Base-by-base conservation (phyloP, 1,284 basidiomycete species). In the Puccinia polysora region DNA sequence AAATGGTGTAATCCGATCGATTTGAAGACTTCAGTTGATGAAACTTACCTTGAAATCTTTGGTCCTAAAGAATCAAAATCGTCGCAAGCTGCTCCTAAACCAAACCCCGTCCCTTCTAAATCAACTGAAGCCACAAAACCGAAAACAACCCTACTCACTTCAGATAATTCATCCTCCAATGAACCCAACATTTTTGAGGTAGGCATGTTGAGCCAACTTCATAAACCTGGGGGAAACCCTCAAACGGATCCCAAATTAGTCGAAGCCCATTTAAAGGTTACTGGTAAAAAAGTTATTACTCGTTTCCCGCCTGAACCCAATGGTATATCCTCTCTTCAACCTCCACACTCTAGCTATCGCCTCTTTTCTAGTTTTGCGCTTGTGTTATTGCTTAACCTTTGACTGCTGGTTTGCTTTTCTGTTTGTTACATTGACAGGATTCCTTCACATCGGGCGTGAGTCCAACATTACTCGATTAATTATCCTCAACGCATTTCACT, bases 221-320 rank as follows among this genome's bases (percentile, higher is more conserved):
- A 99, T 81, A 91, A 89, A 78, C 91, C 92, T 8, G 96, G 96
- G 63, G 93, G 85, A 78, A 99, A 97, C 81, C 88, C 90, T 40
- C 96, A 99, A 81, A 85, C 89, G 67, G 84, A 88, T 74, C 84
- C 88, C 6, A 83, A 85, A 73, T 85, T 97, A 73, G 88, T 88
- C 70, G 87, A 91, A 74, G 83, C 86, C 75, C 96, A 99, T 79
- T 83, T 98, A 55, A 84, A 84, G 18, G 85, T 84, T 18, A 97
- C 96, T 0, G 86, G 86, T 30, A 91, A 92, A 14, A 82, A 85
- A 73, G 93, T 98, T 4, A 89, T 89, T 82, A 98, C 96, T 6
- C 91, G 96, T 45, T 99, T 99, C 83, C 96, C 96, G 25, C 96
- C 96, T 2, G 96, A 99, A 82, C 96, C 96, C 18, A 73, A 62